phyloP scores from a whole-genome alignment of 2,329 filamentous ascomycete species.

The Fusarium sublunatum region DNA sequence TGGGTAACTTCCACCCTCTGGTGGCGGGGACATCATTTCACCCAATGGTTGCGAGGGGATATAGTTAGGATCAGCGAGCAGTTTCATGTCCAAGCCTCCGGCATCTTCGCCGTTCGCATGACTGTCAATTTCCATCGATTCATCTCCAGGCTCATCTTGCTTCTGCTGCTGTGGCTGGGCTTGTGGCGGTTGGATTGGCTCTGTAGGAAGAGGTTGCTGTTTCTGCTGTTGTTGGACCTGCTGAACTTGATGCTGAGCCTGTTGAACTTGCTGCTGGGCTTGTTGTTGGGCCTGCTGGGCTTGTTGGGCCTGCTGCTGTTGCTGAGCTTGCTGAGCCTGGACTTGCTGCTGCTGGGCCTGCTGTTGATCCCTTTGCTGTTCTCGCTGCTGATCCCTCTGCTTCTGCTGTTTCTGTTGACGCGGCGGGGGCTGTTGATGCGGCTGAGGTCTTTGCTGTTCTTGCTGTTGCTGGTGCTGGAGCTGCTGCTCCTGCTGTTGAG shows the following conservation, averaged over 20 bases:
- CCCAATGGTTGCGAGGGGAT: conserved; percentile 67
- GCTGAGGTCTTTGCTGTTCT: conserved; percentile 38
- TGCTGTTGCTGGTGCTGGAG: conserved; percentile 46
- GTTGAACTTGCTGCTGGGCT: conserved; percentile 43
- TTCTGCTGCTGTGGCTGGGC: conserved; percentile 53
- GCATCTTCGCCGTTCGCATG: conserved; percentile 60
- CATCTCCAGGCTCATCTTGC: conserved; percentile 57
- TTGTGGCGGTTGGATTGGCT: conserved; percentile 46
- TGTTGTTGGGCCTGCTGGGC: conserved; percentile 45
- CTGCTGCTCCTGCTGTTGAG: conserved; percentile 46
- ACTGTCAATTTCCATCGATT: conserved; percentile 65
- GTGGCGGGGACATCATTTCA: conserved; percentile 70
- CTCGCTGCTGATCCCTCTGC: conserved; percentile 51
- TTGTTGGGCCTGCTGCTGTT: conserved; percentile 39
- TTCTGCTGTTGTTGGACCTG: conserved; percentile 47
- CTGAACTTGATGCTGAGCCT: conserved; percentile 47
- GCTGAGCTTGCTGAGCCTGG: conserved; percentile 37
- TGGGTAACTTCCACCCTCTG: conserved; percentile 72
- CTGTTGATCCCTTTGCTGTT: conserved; percentile 42
- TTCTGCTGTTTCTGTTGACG: conserved; percentile 47
- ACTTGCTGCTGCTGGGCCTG: conserved; percentile 51
- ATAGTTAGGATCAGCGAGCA: conserved; percentile 62
- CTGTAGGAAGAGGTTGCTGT: conserved; percentile 50
- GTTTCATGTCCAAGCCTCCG: conserved; percentile 59
- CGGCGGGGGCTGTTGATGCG: conserved; percentile 48